Evolutionary conservation across 768 basidiomycete species (phyloP).

Genomic region (Pleurotus sapidus): DNA sequence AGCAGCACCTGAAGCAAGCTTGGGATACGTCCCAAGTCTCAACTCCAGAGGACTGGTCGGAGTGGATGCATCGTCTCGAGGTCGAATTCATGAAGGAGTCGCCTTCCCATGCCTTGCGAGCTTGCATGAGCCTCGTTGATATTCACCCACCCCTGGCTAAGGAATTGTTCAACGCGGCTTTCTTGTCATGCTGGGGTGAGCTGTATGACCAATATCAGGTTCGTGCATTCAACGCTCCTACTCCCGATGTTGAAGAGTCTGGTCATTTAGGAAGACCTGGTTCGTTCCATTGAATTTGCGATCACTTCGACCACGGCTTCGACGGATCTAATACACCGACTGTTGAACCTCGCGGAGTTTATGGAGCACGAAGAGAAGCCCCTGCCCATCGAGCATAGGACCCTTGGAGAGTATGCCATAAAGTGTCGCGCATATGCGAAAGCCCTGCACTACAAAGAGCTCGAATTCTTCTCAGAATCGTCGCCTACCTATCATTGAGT

Average conservation of each 20-base stretch:
- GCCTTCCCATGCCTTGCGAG: constrained; percentile 95
- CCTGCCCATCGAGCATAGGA: constrained; percentile 89
- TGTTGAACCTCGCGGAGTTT: constrained; percentile 94
- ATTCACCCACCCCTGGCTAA: constrained; percentile 87
- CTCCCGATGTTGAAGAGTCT: too few relatives aligned
- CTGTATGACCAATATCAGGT: constrained; percentile 97
- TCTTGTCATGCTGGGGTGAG: constrained; percentile 96
- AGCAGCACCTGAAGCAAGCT: constrained; percentile 94
- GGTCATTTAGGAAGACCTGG: constrained; percentile 79
- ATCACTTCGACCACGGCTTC: constrained; percentile 77
- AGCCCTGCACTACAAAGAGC: constrained; percentile 96
- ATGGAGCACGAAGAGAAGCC: constrained; percentile 99
- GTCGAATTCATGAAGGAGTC: constrained; percentile 98
- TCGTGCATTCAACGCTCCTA: constrained; percentile 13
- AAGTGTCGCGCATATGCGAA: constrained; percentile 95
- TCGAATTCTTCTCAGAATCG: constrained; percentile 93
- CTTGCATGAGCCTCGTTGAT: constrained; percentile 93
- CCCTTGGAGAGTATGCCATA: constrained; percentile 91
- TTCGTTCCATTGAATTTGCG: constrained; percentile 83
- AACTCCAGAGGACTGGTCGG: constrained; percentile 87
- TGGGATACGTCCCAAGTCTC: constrained; percentile 85
- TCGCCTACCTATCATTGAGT: constrained; percentile 89
- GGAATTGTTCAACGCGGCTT: constrained; percentile 97
- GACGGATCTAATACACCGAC: constrained; percentile 84
- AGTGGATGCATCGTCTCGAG: constrained; percentile 92